These are phyloP conservation scores for Hura crepitans DNA, from an alignment of 441 rosid genomes.

Conservation along the genomic window DNA sequence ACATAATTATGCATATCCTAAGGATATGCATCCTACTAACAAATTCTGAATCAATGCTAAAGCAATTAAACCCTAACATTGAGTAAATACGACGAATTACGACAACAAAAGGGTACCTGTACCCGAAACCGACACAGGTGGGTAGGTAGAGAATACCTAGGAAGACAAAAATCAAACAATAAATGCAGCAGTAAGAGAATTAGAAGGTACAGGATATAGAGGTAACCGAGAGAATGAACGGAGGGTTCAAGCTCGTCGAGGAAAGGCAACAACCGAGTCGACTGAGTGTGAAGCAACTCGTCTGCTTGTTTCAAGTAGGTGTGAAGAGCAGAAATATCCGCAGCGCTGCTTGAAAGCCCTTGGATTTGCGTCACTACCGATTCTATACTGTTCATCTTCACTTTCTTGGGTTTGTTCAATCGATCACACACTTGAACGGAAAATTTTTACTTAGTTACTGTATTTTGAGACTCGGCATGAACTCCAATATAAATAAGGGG, in stretches of 20 bases:
- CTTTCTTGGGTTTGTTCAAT: slow-evolving; percentile 1
- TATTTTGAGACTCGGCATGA: not conserved
- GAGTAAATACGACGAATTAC: not conserved
- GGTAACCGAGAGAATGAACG: slow-evolving; percentile 85
- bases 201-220: slow-evolving; percentile 61
- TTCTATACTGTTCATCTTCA: slow-evolving; percentile 50
- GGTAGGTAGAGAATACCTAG: too few relatives aligned
- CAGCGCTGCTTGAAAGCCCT: slow-evolving; percentile 55
- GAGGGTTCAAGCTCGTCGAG: slow-evolving; percentile 85
- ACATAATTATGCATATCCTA: not conserved
- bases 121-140: too few relatives aligned
- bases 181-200: not conserved
- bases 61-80: slow-evolving; percentile 15
- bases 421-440: not conserved
- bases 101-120: not conserved
- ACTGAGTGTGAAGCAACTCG: slow-evolving; percentile 53
- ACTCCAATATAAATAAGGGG: not conserved
- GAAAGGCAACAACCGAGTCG: slow-evolving; percentile 43
- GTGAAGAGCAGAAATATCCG: slow-evolving; percentile 59
- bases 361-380: slow-evolving; percentile 71
- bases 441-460: not conserved
- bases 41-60: not conserved
- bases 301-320: slow-evolving; percentile 54
- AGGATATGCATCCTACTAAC: not conserved
- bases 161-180: not conserved